A percentile compares a stretch with the other conserved stretches of the same genome.
These are phyloP conservation scores for Tripterygium wilfordii DNA, from an alignment of 177 flowering plant genomes.

Conservation along the genomic window DNA sequence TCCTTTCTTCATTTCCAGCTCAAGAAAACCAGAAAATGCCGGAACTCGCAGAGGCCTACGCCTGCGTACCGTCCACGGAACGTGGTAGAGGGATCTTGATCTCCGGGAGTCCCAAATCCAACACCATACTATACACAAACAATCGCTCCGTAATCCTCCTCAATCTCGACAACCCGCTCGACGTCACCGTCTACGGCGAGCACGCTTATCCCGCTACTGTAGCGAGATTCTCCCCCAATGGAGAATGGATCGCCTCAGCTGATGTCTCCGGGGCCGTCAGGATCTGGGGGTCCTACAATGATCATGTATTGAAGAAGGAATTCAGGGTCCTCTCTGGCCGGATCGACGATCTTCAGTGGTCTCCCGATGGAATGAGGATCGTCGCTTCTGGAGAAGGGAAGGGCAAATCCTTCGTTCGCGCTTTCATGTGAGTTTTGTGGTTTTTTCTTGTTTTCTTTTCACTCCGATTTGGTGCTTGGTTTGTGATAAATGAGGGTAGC, in stretches of 20 bases:
- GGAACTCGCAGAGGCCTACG: conserved; percentile 69
- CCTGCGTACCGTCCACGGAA: conserved; percentile 86
- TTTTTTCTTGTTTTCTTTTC: too few species aligned
- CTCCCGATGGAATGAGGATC: conserved; percentile 75
- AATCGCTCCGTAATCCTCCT: conserved; percentile 85
- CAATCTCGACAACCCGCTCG: conserved; percentile 64
- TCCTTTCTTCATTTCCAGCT: too few species aligned
- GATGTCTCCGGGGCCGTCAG: conserved; percentile 87
- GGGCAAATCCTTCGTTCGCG: conserved; percentile 89
- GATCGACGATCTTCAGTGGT: conserved; percentile 98
- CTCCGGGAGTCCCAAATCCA: conserved; percentile 76
- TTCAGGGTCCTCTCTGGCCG: conserved; percentile 82
- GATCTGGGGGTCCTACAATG: conserved; percentile 85
- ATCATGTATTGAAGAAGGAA: conserved; percentile 78
- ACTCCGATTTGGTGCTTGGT: too few species aligned
- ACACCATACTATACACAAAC: conserved; percentile 73
- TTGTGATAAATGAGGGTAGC: too few species aligned
- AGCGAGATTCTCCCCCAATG: conserved; percentile 92
- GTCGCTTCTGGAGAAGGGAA: conserved; percentile 95
- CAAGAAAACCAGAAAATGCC: too few species aligned
- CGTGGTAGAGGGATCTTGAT: conserved; percentile 90
- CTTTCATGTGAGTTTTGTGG: conserved; percentile 65
- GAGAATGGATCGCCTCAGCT: conserved; percentile 98
- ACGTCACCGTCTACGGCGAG: conserved; percentile 72
- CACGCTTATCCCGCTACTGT: conserved; percentile 88